Evolutionary conservation across 2,329 filamentous ascomycete species (phyloP).

Genomic region (Apiospora malaysiana): DNA sequence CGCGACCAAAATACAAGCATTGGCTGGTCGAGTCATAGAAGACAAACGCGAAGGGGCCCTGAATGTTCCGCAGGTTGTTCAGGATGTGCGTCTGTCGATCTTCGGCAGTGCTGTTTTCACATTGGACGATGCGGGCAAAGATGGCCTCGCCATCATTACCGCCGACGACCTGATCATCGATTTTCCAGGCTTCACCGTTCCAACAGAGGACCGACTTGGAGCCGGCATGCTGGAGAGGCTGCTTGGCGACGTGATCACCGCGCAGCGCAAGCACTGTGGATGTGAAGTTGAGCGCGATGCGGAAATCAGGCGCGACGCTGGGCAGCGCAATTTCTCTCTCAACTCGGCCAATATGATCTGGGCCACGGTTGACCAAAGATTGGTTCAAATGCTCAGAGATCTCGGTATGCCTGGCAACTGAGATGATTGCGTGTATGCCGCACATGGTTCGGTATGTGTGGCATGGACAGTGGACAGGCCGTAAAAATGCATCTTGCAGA

Average conservation of each 20-base stretch:
- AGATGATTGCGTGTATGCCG: conserved; percentile 63
- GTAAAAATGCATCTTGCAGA: not conserved
- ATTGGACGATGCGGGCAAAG: conserved; percentile 53
- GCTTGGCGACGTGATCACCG: conserved; percentile 71
- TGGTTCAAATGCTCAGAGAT: conserved; percentile 46
- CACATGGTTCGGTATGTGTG: conserved; percentile 53
- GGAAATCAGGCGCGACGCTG: conserved; percentile 31
- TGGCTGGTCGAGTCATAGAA: conserved; percentile 71
- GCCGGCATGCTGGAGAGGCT: conserved; percentile 69
- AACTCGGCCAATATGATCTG: conserved; percentile 60
- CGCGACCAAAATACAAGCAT: conserved; percentile 81
- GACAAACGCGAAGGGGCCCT: conserved; percentile 89
- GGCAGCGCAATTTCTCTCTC: conserved; percentile 33
- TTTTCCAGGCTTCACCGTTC: conserved; percentile 96
- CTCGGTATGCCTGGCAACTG: conserved; percentile 39
- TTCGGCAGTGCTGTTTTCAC: conserved; percentile 33
- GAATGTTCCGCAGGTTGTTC: conserved; percentile 63
- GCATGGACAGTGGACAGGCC: not conserved
- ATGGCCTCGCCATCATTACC: conserved; percentile 82
- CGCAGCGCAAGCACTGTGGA: conserved; percentile 93
- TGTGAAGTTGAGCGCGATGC: conserved; percentile 62
- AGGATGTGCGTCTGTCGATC: conserved; percentile 47
- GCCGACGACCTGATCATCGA: conserved; percentile 60
- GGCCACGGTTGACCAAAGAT: conserved; percentile 61
- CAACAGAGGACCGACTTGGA: conserved; percentile 80